These are phyloP conservation scores for Exophiala alcalophila DNA, from an alignment of 2,329 filamentous ascomycete genomes.

Conservation along the genomic window DNA sequence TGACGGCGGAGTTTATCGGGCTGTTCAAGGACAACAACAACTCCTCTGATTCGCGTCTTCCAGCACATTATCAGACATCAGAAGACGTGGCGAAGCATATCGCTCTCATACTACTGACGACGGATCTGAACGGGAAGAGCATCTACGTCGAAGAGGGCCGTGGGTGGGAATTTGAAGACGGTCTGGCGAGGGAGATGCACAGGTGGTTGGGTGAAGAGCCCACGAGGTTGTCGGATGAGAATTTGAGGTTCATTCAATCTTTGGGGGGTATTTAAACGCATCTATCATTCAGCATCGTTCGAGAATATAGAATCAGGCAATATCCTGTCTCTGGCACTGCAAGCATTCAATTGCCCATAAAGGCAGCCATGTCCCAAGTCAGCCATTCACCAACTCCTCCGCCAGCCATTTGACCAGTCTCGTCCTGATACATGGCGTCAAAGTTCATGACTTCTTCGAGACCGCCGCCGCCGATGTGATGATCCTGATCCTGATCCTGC, in stretches of 20 bases:
- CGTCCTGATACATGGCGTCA: slow-evolving; percentile 4
- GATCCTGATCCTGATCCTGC: too few relatives aligned
- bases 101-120: slow-evolving; percentile 25
- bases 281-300: neutral
- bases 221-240: slow-evolving; percentile 4
- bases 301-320: neutral
- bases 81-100: slow-evolving; percentile 8
- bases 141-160: slow-evolving; percentile 45
- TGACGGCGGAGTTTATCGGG: slow-evolving; percentile 38
- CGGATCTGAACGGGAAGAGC: slow-evolving; percentile 39
- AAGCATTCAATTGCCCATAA: neutral
- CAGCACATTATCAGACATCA: slow-evolving; percentile 8
- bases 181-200: slow-evolving; percentile 39
- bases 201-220: slow-evolving; percentile 44
- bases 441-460: neutral
- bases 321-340: neutral
- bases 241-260: slow-evolving; percentile 2
- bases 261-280: neutral
- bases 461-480: neutral
- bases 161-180: slow-evolving; percentile 45
- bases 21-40: slow-evolving; percentile 34
- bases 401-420: neutral
- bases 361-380: slow-evolving; percentile 1
- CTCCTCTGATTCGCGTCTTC: neutral
- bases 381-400: slow-evolving; percentile 8